These are phyloP conservation scores for Decorospora gaudefroyi DNA, from an alignment of 2,329 filamentous ascomycete species.

Conservation along the genomic window DNA sequence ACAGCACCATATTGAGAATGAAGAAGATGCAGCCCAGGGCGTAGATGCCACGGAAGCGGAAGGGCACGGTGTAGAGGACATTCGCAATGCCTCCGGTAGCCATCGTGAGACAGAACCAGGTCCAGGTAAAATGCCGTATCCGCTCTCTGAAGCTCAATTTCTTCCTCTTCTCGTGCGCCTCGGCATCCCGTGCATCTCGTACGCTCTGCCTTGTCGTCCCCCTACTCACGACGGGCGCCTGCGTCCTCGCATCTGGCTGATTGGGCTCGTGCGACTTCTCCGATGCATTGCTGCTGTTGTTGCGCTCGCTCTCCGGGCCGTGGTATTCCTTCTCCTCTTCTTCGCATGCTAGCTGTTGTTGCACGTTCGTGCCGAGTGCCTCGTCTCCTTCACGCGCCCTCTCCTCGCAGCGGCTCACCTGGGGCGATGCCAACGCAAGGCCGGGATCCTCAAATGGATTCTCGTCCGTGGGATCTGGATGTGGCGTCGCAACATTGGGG, in stretches of 20 bases:
- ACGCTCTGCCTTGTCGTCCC: constrained; percentile 5
- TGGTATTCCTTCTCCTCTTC: constrained; percentile 8
- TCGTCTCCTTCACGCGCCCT: not conserved
- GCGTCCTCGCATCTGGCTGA: not conserved
- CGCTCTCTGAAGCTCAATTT: constrained; percentile 55
- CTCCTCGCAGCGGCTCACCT: too few species aligned
- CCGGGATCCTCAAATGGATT: constrained; percentile 33
- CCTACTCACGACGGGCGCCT: constrained; percentile 2
- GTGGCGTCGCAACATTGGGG: constrained; percentile 22
- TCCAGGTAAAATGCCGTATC: constrained; percentile 72
- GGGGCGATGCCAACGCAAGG: constrained; percentile 3
- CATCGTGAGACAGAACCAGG: constrained; percentile 75
- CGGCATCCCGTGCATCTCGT: not conserved
- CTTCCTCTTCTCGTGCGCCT: constrained; percentile 8
- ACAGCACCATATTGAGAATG: constrained; percentile 60
- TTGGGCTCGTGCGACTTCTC: constrained; percentile 6
- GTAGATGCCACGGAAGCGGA: constrained; percentile 53
- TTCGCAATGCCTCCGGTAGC: constrained; percentile 65
- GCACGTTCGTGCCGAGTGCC: not conserved
- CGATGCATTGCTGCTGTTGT: not conserved
- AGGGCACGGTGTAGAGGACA: constrained; percentile 57
- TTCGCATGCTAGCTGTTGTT: constrained; percentile 3
- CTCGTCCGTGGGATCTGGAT: constrained; percentile 7
- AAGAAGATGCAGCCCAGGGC: constrained; percentile 56
- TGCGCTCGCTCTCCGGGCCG: not conserved